Percentiles rank a stretch among this genome's conserved stretches.
phyloP scores from a whole-genome alignment of 768 basidiomycete genomes.

The Amanita fuliginea region DNA sequence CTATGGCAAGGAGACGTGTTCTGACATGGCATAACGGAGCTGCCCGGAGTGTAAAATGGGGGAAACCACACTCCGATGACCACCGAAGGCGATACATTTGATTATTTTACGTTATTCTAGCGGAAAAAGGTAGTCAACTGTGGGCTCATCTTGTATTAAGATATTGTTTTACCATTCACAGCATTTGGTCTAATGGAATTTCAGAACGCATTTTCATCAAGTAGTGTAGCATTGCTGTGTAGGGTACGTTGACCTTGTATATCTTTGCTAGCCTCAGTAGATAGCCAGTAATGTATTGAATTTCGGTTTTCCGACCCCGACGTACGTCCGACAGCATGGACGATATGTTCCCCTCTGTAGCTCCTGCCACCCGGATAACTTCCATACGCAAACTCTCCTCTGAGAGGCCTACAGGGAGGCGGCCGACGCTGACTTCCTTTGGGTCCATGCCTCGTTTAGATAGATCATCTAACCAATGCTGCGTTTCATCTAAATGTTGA shows the following conservation, averaged over 20 bases:
- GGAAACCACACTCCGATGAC: constrained; percentile 41
- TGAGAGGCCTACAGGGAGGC: constrained; percentile 37
- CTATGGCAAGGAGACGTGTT: constrained; percentile 54
- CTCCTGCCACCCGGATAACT: constrained; percentile 42
- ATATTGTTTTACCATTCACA: constrained; percentile 10
- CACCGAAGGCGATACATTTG: constrained; percentile 21
- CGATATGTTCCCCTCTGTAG: constrained; percentile 61
- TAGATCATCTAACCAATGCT: constrained; percentile 20
- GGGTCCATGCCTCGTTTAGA: constrained; percentile 17
- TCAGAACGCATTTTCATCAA: constrained; percentile 47
- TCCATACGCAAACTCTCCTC: constrained; percentile 38
- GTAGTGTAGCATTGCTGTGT: constrained; percentile 41
- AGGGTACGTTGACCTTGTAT: constrained; percentile 47
- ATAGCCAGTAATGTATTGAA: constrained; percentile 79
- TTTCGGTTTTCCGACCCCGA: constrained; percentile 55
- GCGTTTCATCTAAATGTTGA: constrained; percentile 33
- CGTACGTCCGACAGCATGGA: constrained; percentile 73
- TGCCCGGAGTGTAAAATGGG: constrained; percentile 46
- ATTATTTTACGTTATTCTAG: not conserved
- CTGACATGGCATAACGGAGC: constrained; percentile 55
- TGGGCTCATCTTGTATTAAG: not conserved
- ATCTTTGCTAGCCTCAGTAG: constrained; percentile 49
- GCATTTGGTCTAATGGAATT: constrained; percentile 43
- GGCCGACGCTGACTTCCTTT: constrained; percentile 18
- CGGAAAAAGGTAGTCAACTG: not conserved